Percentiles rank a stretch among this genome's conserved stretches.
These are phyloP conservation scores for Schoenoplectus triqueter DNA, from an alignment of 202 grass and related monocot genomes.

Conservation along the genomic window DNA sequence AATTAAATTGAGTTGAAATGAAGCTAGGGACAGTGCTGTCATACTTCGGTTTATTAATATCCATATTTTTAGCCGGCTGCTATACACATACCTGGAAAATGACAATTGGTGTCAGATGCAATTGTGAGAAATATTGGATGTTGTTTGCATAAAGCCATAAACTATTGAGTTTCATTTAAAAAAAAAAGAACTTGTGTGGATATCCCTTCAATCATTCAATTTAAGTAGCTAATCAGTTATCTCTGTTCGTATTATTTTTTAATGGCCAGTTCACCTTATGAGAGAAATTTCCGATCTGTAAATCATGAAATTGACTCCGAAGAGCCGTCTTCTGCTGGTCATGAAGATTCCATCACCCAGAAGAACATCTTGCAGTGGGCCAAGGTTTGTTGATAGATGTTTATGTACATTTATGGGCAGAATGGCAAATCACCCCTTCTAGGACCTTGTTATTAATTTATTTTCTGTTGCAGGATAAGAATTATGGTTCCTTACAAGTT, in stretches of 20 bases:
- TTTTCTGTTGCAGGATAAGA: conserved; percentile 64
- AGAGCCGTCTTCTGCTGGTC: conserved; percentile 86
- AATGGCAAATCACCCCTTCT: conserved; percentile 19
- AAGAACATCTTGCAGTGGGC: conserved; percentile 85
- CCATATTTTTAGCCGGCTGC: background rate
- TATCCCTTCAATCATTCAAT: conserved; percentile 49
- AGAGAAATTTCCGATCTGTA: conserved; percentile 65
- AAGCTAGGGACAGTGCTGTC: background rate
- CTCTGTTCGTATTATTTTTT: background rate
- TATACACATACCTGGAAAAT: background rate
- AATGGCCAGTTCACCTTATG: conserved; percentile 58
- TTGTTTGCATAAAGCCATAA: conserved; percentile 4
- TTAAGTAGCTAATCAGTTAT: background rate
- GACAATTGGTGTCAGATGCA: background rate
- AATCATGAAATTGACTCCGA: conserved; percentile 58
- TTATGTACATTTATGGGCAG: background rate
- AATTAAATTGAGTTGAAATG: conserved; percentile 30
- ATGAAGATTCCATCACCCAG: conserved; percentile 71
- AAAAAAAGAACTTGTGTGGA: background rate
- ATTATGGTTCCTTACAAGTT: conserved; percentile 87
- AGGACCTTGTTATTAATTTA: conserved; percentile 38
- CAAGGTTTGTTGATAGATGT: conserved; percentile 54
- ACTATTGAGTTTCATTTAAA: background rate
- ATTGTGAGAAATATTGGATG: background rate
- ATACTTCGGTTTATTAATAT: background rate